Conservation (phyloP, 2,329 filamentous ascomycete genomes). For the Hypoxylon sp. region DNA sequence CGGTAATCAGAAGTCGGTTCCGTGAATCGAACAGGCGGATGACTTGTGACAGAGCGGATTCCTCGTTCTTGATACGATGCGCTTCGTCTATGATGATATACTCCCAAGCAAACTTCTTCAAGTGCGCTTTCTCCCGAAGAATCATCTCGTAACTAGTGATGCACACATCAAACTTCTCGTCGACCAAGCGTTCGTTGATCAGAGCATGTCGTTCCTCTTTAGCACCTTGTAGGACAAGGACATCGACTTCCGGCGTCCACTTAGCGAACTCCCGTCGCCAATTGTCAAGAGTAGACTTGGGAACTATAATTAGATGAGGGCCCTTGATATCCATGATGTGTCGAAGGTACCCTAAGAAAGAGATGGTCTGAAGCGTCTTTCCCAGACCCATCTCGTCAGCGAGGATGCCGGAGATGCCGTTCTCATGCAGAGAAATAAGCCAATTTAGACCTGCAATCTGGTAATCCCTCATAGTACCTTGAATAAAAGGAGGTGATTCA, state of each 20-base stretch:
- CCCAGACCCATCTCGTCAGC: conserved; percentile 99
- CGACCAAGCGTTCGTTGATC: conserved; percentile 90
- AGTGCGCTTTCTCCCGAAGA: conserved; percentile 89
- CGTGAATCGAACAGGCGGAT: conserved; percentile 96
- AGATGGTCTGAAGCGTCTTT: conserved; percentile 97
- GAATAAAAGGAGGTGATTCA: conserved; percentile 90
- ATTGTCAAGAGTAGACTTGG: conserved; percentile 97
- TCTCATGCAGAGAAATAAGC: conserved; percentile 97
- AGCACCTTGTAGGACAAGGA: conserved; percentile 91
- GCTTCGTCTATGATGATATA: conserved; percentile 99
- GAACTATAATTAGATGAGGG: conserved; percentile 90
- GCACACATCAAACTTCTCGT: conserved; percentile 97
- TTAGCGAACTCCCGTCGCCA: conserved; percentile 94
- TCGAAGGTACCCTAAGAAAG: conserved; percentile 93
- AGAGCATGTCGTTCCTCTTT: conserved; percentile 92
- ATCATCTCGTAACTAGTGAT: conserved; percentile 99
- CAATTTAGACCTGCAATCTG: conserved; percentile 96
- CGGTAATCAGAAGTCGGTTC: conserved; percentile 94
- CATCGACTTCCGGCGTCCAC: conserved; percentile 97
- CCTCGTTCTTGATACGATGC: conserved; percentile 99
- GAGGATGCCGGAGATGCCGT: conserved; percentile 97
- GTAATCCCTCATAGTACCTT: conserved; percentile 95
- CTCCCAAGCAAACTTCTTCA: conserved; percentile 99
- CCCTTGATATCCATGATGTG: conserved; percentile 91
- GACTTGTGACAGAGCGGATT: conserved; percentile 95